Conservation (phyloP, 495 filamentous ascomycete genomes). For the Neurospora sp. region DNA sequence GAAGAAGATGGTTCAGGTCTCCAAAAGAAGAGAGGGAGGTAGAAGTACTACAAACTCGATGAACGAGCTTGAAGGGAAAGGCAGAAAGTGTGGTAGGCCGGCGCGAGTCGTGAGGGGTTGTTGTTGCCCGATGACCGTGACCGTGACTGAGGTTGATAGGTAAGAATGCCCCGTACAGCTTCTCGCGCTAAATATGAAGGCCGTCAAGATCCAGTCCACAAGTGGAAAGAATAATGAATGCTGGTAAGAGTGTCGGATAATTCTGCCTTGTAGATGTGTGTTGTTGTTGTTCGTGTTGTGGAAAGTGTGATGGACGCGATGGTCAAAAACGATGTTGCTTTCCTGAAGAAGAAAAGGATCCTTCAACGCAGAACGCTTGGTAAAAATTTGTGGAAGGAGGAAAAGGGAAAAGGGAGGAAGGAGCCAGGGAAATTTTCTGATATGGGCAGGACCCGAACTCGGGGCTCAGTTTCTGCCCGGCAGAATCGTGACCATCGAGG, state of each 20-base stretch:
- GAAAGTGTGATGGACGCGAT: not conserved
- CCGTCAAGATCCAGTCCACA: not conserved
- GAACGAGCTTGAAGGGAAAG: not conserved
- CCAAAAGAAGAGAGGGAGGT: not conserved
- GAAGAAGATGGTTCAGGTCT: not conserved
- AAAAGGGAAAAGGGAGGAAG: not conserved
- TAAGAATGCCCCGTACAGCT: not conserved
- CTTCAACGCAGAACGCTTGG: not conserved
- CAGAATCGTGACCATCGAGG: not conserved
- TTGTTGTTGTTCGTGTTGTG: not conserved
- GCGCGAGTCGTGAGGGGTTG: not conserved
- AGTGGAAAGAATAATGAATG: not conserved
- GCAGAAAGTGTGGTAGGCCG: not conserved
- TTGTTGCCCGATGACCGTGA: not conserved
- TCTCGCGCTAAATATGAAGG: not conserved
- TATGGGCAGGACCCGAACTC: not conserved
- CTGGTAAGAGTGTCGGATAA: not conserved
- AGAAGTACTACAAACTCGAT: not conserved
- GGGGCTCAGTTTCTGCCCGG: not conserved
- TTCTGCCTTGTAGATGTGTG: not conserved
- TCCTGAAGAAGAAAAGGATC: not conserved
- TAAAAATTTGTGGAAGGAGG: not conserved
- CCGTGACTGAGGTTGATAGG: not conserved
- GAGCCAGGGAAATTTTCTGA: not conserved
- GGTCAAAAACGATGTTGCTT: not conserved